A percentile compares a stretch with the other conserved stretches of the same genome.
Evolutionary conservation across 345 rosid species (phyloP).

Genomic region (Cardamine occulta): DNA sequence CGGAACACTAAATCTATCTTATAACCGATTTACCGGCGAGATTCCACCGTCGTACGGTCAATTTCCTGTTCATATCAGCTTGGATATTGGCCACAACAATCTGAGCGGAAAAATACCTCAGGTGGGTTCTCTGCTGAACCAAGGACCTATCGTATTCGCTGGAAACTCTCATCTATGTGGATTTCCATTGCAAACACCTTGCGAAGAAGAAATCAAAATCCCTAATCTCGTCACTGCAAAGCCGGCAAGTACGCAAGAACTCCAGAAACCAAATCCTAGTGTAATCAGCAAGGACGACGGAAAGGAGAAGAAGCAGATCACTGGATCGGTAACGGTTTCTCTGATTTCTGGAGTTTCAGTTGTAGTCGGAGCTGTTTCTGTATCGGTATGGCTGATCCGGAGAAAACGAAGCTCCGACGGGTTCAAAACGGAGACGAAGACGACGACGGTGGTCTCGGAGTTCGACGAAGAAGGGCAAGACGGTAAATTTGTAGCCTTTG

Average conservation of each 20-base stretch:
- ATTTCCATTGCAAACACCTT: constrained; percentile 80
- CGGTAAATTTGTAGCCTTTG: constrained; percentile 83
- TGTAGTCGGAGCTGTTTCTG: constrained; percentile 64
- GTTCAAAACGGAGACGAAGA: constrained; percentile 53
- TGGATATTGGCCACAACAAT: constrained; percentile 74
- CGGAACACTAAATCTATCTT: constrained; percentile 77
- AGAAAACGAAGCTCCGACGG: constrained; percentile 50
- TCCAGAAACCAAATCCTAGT: constrained; percentile 45
- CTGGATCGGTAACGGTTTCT: constrained; percentile 58
- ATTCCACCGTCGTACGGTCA: constrained; percentile 75
- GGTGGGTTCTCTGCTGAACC: constrained; percentile 83
- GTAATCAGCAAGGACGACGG: constrained; percentile 28
- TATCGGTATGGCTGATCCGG: constrained; percentile 65
- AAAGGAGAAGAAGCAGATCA: constrained; percentile 39
- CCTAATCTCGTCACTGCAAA: constrained; percentile 38
- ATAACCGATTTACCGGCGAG: constrained; percentile 66
- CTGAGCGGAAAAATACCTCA: constrained; percentile 87
- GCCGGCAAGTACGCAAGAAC: constrained; percentile 45
- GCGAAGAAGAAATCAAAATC: constrained; percentile 48
- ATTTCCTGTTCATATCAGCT: constrained; percentile 68
- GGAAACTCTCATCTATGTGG: constrained; percentile 77
- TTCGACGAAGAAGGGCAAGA: constrained; percentile 61
- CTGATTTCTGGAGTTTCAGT: constrained; percentile 65
- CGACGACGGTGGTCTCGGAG: constrained; percentile 50
- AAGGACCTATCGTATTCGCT: constrained; percentile 91